Evolutionary conservation across 1,284 basidiomycete genomes (phyloP).

Genomic region (Ustilago shanxiensis): DNA sequence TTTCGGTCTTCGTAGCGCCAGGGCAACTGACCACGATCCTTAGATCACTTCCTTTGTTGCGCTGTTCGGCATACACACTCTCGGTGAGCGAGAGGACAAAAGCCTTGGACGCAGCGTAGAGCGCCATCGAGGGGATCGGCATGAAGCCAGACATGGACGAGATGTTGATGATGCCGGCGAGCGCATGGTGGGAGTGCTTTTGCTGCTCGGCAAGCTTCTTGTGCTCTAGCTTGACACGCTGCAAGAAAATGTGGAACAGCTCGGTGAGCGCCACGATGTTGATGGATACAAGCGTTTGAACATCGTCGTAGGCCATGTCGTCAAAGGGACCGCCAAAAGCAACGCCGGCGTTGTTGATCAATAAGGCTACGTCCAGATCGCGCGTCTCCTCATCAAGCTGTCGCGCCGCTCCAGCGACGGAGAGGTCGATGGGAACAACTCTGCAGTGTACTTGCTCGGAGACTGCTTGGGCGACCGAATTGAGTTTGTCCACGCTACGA

Average conservation of each 20-base stretch:
- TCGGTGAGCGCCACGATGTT: conserved; percentile 36
- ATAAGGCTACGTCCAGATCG: conserved; percentile 23
- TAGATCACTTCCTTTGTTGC: conserved; percentile 21
- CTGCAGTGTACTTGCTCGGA: conserved; percentile 28
- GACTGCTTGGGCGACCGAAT: too few relatives aligned
- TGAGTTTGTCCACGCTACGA: too few relatives aligned
- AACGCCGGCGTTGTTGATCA: conserved; percentile 47
- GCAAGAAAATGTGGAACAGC: conserved; percentile 35
- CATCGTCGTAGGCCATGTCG: conserved; percentile 21
- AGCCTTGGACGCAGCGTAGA: conserved; percentile 42
- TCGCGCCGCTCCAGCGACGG: conserved; percentile 29
- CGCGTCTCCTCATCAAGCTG: conserved; percentile 21
- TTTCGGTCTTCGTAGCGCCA: conserved; percentile 23
- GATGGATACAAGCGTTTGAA: conserved; percentile 24
- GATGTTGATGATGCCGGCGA: conserved; percentile 39
- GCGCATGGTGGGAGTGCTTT: conserved; percentile 12
- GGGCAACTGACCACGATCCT: conserved; percentile 33
- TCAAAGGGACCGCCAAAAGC: conserved; percentile 33
- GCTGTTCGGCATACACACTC: conserved; percentile 36
- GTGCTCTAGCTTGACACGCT: conserved; percentile 21
- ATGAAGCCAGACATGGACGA: conserved; percentile 33
- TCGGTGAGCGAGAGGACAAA: conserved; percentile 40
- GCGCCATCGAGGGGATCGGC: conserved; percentile 40
- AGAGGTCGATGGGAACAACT: conserved; percentile 31
- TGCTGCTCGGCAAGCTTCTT: conserved; percentile 21